A percentile compares a stretch with the other conserved stretches of the same genome.
Evolutionary conservation across 2,329 filamentous ascomycete species (phyloP).

Genomic region (Aciculosporium take): DNA sequence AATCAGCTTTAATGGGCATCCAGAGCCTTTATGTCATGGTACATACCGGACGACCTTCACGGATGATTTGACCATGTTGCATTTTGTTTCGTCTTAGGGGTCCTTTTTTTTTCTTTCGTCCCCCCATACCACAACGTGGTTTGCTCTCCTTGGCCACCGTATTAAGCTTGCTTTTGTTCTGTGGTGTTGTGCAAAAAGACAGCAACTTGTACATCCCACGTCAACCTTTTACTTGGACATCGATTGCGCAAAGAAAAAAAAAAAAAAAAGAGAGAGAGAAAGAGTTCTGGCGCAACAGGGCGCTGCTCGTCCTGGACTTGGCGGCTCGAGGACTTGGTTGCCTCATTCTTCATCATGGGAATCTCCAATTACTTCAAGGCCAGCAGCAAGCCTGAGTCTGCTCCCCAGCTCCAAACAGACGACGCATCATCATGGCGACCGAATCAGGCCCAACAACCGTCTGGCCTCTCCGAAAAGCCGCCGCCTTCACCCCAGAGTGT

Average conservation of each 20-base stretch:
- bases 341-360: constrained; percentile 34
- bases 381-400: constrained; percentile 10
- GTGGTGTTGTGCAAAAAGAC: neutral
- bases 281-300: neutral
- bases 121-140: neutral
- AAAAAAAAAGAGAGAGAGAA: neutral
- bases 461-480: constrained; percentile 23
- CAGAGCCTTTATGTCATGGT: neutral
- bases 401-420: constrained; percentile 8
- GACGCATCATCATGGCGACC: constrained; percentile 10
- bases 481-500: constrained; percentile 12
- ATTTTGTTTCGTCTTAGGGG: too few species aligned
- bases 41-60: neutral
- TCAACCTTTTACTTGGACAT: too few species aligned
- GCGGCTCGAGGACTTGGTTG: neutral
- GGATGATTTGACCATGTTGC: neutral
- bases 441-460: constrained; percentile 12
- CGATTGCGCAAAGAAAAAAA: too few species aligned
- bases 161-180: neutral
- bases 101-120: neutral
- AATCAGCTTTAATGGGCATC: neutral
- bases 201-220: neutral
- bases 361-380: constrained; percentile 49
- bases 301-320: neutral
- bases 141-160: neutral